phyloP scores from a whole-genome alignment of 805 yeast species.

The Pichia manshurica region DNA sequence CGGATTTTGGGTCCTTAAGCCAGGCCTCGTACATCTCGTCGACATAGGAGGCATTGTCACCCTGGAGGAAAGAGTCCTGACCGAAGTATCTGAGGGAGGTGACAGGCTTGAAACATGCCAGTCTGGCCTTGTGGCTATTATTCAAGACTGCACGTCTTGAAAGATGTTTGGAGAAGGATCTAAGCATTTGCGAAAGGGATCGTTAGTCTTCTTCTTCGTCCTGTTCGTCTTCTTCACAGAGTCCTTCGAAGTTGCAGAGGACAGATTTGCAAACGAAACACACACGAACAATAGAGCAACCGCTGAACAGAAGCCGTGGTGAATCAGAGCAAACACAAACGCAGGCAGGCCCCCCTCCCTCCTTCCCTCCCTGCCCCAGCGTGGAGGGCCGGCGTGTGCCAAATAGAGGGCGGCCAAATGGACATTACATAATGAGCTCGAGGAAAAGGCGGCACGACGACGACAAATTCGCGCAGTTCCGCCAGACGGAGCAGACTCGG shows the following conservation, averaged over 20 bases:
- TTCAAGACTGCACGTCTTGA: conserved; percentile 23
- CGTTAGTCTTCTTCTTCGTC: background rate
- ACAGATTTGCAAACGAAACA: too few species aligned
- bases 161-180: conserved; percentile 23
- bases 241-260: too few species aligned
- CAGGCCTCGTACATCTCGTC: conserved; percentile 98
- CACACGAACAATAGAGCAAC: too few species aligned
- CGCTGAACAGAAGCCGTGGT: too few species aligned
- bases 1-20: conserved; percentile 84
- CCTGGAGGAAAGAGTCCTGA: conserved; percentile 72
- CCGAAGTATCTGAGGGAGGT: conserved; percentile 30
- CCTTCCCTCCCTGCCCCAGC: too few species aligned
- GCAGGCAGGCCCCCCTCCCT: too few species aligned
- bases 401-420: background rate
- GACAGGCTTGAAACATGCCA: background rate
- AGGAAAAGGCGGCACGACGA: background rate
- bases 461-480: conserved; percentile 1
- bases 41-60: conserved; percentile 83
- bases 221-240: too few species aligned
- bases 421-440: background rate
- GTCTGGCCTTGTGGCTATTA: background rate
- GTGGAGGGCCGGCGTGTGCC: too few species aligned
- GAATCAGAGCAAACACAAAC: too few species aligned
- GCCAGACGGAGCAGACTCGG: conserved; percentile 14
- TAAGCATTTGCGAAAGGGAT: conserved; percentile 21